These are phyloP conservation scores for Neofusicoccum cordaticola DNA, from an alignment of 2,329 filamentous ascomycete species.

Conservation along the genomic window DNA sequence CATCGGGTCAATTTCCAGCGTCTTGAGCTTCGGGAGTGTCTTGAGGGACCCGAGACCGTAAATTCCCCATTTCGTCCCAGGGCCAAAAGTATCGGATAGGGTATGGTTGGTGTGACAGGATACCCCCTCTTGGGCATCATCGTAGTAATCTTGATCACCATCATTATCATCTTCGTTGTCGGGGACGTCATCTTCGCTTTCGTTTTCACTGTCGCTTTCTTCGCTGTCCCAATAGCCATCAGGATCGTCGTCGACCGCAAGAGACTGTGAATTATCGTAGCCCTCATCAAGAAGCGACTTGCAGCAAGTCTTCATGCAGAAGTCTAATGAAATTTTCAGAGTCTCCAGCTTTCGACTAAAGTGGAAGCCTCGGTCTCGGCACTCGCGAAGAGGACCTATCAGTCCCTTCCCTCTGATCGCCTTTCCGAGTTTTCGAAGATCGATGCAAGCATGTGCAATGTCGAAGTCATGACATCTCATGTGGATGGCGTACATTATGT, in stretches of 20 bases:
- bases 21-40: not conserved
- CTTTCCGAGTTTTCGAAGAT: not conserved
- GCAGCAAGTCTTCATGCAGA: not conserved
- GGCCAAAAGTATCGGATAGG: not conserved
- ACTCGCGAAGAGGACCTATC: not conserved
- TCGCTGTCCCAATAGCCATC: not conserved
- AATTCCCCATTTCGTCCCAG: not conserved
- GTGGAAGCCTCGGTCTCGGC: not conserved
- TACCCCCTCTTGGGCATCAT: not conserved
- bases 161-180: not conserved
- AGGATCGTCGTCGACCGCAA: not conserved
- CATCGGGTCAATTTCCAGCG: not conserved
- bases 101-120: not conserved
- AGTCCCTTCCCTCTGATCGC: not conserved
- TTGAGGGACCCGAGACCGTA: not conserved
- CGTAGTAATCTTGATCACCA: not conserved
- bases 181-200: not conserved
- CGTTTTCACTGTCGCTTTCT: not conserved
- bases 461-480: not conserved
- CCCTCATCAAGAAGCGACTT: not conserved
- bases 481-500: not conserved
- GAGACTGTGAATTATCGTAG: not conserved
- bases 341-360: not conserved
- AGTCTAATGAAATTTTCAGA: not conserved
- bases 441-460: not conserved